Evolutionary conservation across 176 grass and related monocot species (phyloP), one percentile per base, ranked within the genome.

Genomic region (Echinochloa phyllopogon): DNA sequence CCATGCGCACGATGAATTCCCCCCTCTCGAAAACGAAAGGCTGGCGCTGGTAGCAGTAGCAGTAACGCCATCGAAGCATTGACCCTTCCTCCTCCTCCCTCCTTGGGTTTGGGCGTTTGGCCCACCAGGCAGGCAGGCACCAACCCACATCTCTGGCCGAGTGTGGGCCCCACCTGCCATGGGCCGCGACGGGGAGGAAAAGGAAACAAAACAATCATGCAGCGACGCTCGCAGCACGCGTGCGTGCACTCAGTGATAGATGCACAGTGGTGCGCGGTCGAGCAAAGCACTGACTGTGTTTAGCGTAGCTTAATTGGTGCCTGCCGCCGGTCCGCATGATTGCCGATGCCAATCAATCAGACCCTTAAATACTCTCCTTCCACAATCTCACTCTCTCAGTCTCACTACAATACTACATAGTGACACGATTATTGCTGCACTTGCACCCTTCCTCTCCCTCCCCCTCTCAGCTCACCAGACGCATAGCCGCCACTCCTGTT

Each of bases 281-380:
- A 12, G 18, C 65, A 66, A 66, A n/a, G 53, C 38, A 42, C 5
- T 67, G 0, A 42, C 5, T 67, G 0, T 1, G 10, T 21, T n/a
- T 43, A n/a, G 36, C 23, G 36, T 63, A 62, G 36, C 23, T 48
- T 63, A 62, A 63, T 65, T 10, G 27, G 20, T 53, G 56, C 21
- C 10, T 9, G n/a, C 25, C 70, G 16, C 38, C 29, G 29, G 29
- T 52, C 48, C 7, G 25, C 20, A 24, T 33, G 68, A 57, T 64
- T 43, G 44, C 2, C 37, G 24, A 63, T 49, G 23, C 50, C 73
- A 60, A 33, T 21, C 67, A 8, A 3, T 21, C 45, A 15, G 6
- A 47, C 36, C 65, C 87, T 89, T 84, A 89, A 89, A 80, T 67
- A 88, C 65, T 20, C 79, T 72, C 33, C 18, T 47, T 75, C 86